Evolutionary conservation across 805 yeast genomes (phyloP).

Genomic region (Maudiozyma pseudohumilis): DNA sequence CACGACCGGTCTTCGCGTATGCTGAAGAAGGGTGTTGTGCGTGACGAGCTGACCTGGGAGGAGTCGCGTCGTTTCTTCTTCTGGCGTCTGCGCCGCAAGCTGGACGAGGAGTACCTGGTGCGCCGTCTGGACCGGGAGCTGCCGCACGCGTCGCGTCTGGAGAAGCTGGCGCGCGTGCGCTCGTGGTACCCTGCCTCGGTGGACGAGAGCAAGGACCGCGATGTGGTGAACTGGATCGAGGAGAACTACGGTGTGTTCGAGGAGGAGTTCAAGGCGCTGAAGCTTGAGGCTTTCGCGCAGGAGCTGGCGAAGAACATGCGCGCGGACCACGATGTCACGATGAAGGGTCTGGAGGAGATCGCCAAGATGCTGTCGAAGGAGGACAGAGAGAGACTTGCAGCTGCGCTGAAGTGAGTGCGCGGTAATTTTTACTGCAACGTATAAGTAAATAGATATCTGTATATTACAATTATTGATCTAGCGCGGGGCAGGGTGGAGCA

Average conservation of each 20-base stretch:
- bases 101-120: slow-evolving; percentile 83
- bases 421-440: background rate
- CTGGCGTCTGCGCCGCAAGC: slow-evolving; percentile 97
- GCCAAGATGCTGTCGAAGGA: slow-evolving; percentile 42
- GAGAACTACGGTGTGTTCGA: slow-evolving; percentile 59
- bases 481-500: no score
- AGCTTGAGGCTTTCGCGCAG: slow-evolving; percentile 56
- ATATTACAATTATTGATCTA: no score
- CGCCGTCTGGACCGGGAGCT: slow-evolving; percentile 60
- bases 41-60: slow-evolving; percentile 75
- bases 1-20: slow-evolving; percentile 97
- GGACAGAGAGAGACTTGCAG: slow-evolving; percentile 36
- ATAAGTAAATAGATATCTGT: background rate
- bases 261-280: slow-evolving; percentile 50
- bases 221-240: slow-evolving; percentile 79
- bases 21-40: slow-evolving; percentile 88
- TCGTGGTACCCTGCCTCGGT: slow-evolving; percentile 73
- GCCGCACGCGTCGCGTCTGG: slow-evolving; percentile 55
- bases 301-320: slow-evolving; percentile 51
- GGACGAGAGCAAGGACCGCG: slow-evolving; percentile 62
- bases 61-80: slow-evolving; percentile 91
- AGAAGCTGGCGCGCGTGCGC: slow-evolving; percentile 76
- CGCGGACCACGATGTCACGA: slow-evolving; percentile 42
- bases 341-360: slow-evolving; percentile 47
- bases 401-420: no score